Evolutionary conservation across 2,329 filamentous ascomycete species (phyloP).

Genomic region (Fusarium siculi): DNA sequence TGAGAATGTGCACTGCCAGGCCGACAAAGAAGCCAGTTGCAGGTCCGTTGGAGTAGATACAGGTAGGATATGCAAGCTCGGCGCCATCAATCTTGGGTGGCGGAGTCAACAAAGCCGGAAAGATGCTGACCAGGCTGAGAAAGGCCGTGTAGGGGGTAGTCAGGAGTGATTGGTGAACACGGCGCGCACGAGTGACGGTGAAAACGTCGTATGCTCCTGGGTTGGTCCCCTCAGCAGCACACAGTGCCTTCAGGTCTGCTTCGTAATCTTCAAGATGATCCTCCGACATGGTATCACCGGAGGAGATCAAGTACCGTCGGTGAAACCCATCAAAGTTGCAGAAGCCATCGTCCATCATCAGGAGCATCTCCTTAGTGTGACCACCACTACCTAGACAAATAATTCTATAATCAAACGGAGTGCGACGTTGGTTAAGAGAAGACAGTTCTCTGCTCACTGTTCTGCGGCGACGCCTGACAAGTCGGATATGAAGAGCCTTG

Average conservation of each 20-base stretch:
- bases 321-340: constrained; percentile 64
- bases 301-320: constrained; percentile 84
- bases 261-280: constrained; percentile 71
- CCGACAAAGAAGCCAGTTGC: constrained; percentile 85
- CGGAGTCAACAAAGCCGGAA: constrained; percentile 63
- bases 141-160: constrained; percentile 78
- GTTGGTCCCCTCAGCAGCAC: constrained; percentile 19
- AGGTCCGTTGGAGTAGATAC: constrained; percentile 89
- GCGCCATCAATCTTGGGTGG: constrained; percentile 36
- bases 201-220: constrained; percentile 70
- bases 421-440: background rate
- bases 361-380: constrained; percentile 94
- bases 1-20: constrained; percentile 60
- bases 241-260: constrained; percentile 45
- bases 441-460: constrained; percentile 27
- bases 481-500: constrained; percentile 48
- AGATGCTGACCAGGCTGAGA: constrained; percentile 70
- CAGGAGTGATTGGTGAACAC: constrained; percentile 82
- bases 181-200: constrained; percentile 78
- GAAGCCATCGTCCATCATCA: constrained; percentile 75
- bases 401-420: constrained; percentile 44
- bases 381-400: constrained; percentile 64
- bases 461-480: constrained; percentile 37
- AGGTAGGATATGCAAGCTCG: constrained; percentile 67
- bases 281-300: constrained; percentile 76